Evolutionary conservation across 352 stramenopile genomes (phyloP), one percentile per base, ranked within the genome.

Genomic region (Blastocystis sp.): DNA sequence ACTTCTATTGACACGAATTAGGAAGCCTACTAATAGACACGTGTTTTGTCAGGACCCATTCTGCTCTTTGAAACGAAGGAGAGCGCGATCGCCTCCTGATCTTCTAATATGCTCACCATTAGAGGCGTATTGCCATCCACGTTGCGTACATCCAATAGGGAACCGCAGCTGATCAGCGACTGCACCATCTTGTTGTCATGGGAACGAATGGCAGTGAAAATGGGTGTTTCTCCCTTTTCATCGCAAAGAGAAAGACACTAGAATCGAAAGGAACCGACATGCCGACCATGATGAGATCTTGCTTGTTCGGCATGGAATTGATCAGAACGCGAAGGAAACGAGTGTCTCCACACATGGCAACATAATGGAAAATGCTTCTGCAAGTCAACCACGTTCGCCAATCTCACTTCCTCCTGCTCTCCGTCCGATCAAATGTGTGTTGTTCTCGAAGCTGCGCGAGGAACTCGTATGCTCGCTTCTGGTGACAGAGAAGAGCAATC

Each of bases 111-210:
- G 11, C 56, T 46, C 46, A 86, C 78, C 79, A 88, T 87, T 8
- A 88, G 67, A 29, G 86, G 77, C 18, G 86, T 87, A 36, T 87
- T 75, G 11, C 86, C 86, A 24, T 54, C 18, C 54, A 49, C 69
- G 42, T 88, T 87, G 16, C 64, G 49, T 0, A 75, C 78, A 42
- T 87, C 49, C 44, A 88, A 51, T 21, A 85, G 42, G 21, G 79
- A 84, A 14, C 79, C 86, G 48, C 57, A 72, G 7, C 72, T 53
- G 0, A 87, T 71, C 11, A 87, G 53, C 14, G 61, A 42, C 18
- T 87, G 53, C 1, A 87, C 84, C 72, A 87, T 87, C 34, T 63
- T 57, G 9, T 14, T 29, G 36, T 78, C 67, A n/a, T 78, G 67
- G 11, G 21, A 29, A 21, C 36, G 67, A 56, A 78, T 78, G 3